A percentile compares a stretch with the other conserved stretches of the same genome.
Conservation (phyloP, 192 early-diverging fungal genomes). For the Backusella sp. region DNA sequence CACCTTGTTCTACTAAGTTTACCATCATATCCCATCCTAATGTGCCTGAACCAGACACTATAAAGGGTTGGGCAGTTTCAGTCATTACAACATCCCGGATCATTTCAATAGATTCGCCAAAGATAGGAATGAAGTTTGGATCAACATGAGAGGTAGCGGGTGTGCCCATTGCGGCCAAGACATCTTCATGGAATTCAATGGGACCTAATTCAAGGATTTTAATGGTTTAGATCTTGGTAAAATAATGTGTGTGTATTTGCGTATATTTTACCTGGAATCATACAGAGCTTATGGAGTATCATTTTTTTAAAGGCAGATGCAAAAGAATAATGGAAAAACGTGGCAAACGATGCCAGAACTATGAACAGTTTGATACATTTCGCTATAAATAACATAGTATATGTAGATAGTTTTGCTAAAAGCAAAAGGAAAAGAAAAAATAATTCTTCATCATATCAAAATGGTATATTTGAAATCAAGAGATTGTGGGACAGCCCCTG, state of each 20-base stretch:
- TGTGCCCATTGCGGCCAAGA: slow-evolving; percentile 82
- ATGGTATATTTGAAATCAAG: neutral
- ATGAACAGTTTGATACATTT: neutral
- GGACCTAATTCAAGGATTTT: slow-evolving; percentile 61
- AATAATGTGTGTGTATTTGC: neutral
- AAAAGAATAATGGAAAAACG: neutral
- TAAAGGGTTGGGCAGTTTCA: slow-evolving; percentile 85
- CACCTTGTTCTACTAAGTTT: slow-evolving; percentile 87
- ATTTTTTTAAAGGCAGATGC: slow-evolving; percentile 15
- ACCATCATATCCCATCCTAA: slow-evolving; percentile 97
- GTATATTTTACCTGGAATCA: slow-evolving; percentile 78
- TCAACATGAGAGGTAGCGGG: slow-evolving; percentile 92
- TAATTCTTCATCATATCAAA: neutral
- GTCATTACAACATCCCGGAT: slow-evolving; percentile 78
- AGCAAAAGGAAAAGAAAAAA: neutral
- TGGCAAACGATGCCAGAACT: neutral
- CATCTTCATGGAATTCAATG: slow-evolving; percentile 90
- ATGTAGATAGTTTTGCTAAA: neutral
- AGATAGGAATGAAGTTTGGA: slow-evolving; percentile 83
- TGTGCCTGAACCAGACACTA: slow-evolving; percentile 95
- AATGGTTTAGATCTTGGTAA: neutral
- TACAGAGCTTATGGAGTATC: slow-evolving; percentile 75
- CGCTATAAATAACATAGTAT: neutral
- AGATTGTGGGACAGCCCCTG: neutral
- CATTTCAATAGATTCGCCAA: slow-evolving; percentile 86